Conservation (phyloP, 2,329 filamentous ascomycete species). For the Cytospora piceicola region DNA sequence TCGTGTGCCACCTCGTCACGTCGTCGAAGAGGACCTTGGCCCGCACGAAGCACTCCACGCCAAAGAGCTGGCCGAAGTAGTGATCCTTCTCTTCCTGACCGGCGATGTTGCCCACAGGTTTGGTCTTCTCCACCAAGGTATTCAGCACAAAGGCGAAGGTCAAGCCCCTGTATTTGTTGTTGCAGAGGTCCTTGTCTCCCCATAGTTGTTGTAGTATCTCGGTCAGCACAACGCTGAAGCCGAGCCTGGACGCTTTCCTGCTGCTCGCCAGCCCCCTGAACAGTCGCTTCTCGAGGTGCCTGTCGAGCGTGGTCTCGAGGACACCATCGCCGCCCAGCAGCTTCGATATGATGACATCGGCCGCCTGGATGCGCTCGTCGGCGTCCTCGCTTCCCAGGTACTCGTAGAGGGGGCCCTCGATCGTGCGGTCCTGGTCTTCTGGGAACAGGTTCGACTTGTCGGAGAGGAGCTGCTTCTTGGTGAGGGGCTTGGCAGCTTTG, state of each 20-base stretch:
- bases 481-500: constrained; percentile 30
- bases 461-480: constrained; percentile 40
- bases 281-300: constrained; percentile 69
- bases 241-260: constrained; percentile 83
- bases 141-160: constrained; percentile 60
- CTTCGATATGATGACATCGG: constrained; percentile 60
- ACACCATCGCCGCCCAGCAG: constrained; percentile 56
- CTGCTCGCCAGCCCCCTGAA: constrained; percentile 89
- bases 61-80: constrained; percentile 84
- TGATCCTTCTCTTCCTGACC: constrained; percentile 84
- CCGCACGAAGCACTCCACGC: constrained; percentile 82
- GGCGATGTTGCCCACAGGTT: constrained; percentile 55
- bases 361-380: constrained; percentile 60
- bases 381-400: constrained; percentile 63
- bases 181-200: constrained; percentile 50
- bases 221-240: constrained; percentile 86
- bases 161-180: constrained; percentile 54
- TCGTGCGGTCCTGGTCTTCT: constrained; percentile 59
- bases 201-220: constrained; percentile 77
- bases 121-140: constrained; percentile 59
- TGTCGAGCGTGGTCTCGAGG: constrained; percentile 56
- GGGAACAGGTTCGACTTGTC: constrained; percentile 52
- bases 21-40: constrained; percentile 71
- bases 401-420: constrained; percentile 64
- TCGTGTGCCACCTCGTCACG: constrained; percentile 62